Base-by-base conservation (phyloP, 345 rosid genomes). In the Salix suchowensis region DNA sequence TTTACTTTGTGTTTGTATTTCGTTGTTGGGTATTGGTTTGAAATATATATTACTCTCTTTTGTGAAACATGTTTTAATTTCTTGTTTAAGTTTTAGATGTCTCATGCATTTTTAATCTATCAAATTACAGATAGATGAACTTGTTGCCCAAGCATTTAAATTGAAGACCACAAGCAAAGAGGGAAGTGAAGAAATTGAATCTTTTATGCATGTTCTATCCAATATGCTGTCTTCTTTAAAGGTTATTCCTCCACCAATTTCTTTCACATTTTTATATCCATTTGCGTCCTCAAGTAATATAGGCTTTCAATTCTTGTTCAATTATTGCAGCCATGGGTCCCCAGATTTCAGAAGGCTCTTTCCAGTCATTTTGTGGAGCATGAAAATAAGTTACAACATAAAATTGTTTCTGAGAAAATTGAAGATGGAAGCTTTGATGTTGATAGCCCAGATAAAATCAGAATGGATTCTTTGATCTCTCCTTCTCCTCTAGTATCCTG, bases 401-500 rank as follows among this genome's bases (percentile, higher is more conserved):
- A 82, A 76, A 64, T 74, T 67, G 76, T 74, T 71, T 66, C 82
- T 70, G 64, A 67, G 50, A 69, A 65, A 16, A 79, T 67, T 54
- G 86, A 86, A 9, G 78, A 87, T 14, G 87, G 82, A 32, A 69
- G 74, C 70, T 80, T 83, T 32, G 87, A 86, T 32, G 70, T 84
- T 74, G 88, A 79, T 55, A 96, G 97, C 85, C 97, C 95, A 46
- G 92, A 88, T 48, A 82, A 86, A 77, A 84, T 46, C 26, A 79
- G 77, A 5, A 78, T 78, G 74, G 87, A 85, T 72, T 80, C 89
- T 2, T 74, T 96, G 77, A 85, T 96, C 65, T 96, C 99, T 81
- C 98, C 97, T 76, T 96, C 98, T 71, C 98, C 99, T 7, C 89
- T 94, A 6, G 98, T 96, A 26, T 83, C 92, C 10, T 94, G 98